phyloP scores from a whole-genome alignment of 106 monocot genomes.

The Dendrobium nobile region DNA sequence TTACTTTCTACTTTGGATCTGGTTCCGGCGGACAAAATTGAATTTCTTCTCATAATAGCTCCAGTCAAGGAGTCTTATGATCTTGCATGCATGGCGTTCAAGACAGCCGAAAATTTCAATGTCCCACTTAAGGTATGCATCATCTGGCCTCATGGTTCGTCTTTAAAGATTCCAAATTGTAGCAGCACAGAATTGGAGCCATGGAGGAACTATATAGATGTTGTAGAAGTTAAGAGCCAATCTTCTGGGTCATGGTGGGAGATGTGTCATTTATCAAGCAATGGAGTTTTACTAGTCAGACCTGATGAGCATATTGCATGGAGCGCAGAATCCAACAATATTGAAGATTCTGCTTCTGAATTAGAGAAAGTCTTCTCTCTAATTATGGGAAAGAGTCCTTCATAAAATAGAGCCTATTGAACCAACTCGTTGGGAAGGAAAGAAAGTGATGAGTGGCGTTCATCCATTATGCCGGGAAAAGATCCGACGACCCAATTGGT shows the following conservation, averaged over 20 bases:
- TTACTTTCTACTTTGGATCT: constrained; percentile 79
- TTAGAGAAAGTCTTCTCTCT: constrained; percentile 44
- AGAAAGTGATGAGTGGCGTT: too few species aligned
- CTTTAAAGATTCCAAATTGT: constrained; percentile 6
- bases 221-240: constrained; percentile 40
- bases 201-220: constrained; percentile 56
- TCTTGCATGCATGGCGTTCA: constrained; percentile 45
- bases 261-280: constrained; percentile 48
- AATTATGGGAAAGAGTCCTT: constrained; percentile 17
- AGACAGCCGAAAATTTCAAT: constrained; percentile 34
- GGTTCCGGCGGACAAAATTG: constrained; percentile 62
- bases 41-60: constrained; percentile 78
- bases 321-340: constrained; percentile 36
- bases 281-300: constrained; percentile 72
- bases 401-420: background rate
- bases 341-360: constrained; percentile 25
- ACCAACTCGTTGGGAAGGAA: background rate
- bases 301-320: constrained; percentile 96
- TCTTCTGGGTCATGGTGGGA: constrained; percentile 68
- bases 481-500: too few species aligned
- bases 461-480: too few species aligned
- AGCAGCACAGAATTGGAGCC: constrained; percentile 33
- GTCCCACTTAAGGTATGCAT: constrained; percentile 59
- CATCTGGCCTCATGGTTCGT: constrained; percentile 71
- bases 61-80: constrained; percentile 70